Evolutionary conservation across 257 asterid genomes (phyloP).

Genomic region (Nicotiana noctiflora): DNA sequence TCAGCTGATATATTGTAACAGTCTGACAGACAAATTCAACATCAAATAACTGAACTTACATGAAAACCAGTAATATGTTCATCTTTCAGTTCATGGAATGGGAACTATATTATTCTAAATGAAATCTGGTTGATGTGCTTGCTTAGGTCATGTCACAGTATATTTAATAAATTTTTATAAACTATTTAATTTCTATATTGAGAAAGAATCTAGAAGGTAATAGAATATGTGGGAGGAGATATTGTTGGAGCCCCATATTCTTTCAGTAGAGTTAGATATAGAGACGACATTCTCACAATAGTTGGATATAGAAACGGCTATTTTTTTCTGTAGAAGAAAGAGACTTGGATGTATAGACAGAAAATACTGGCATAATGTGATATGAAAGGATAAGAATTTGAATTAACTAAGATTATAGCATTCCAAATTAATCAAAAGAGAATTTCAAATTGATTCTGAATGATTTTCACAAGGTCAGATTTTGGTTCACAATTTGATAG

Average conservation of each 20-base stretch:
- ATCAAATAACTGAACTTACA: neutral
- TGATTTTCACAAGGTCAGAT: neutral
- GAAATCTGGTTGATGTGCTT: neutral
- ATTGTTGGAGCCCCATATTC: neutral
- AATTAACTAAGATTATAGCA: neutral
- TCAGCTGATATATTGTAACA: neutral
- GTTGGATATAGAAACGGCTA: neutral
- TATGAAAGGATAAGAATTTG: neutral
- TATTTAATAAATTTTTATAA: neutral
- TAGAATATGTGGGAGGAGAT: neutral
- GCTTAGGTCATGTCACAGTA: neutral
- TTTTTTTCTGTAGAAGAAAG: neutral
- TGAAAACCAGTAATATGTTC: neutral
- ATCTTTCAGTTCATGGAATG: slow-evolving; percentile 2
- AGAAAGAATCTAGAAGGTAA: neutral
- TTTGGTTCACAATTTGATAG: neutral
- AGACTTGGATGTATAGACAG: neutral
- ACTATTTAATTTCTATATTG: neutral
- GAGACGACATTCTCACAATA: neutral
- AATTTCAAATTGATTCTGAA: neutral
- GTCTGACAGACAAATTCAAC: neutral
- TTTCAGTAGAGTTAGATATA: neutral
- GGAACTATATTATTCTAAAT: neutral
- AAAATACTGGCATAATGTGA: neutral
- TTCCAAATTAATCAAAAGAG: neutral